phyloP scores from a whole-genome alignment of 2,329 filamentous ascomycete genomes.

The Rutstroemia sp. region DNA sequence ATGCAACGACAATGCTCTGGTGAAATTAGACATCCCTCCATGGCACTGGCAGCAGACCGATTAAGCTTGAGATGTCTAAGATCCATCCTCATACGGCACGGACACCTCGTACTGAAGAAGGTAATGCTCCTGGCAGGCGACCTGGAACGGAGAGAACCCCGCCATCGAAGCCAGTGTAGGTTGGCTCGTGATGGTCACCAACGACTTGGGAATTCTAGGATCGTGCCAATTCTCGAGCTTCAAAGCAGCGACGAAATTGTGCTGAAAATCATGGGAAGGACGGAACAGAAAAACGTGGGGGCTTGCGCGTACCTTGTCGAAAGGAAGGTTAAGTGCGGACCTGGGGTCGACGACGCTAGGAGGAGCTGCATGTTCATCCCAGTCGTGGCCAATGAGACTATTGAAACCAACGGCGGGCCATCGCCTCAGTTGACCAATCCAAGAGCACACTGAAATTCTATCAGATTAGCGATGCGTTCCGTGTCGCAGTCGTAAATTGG shows the following conservation, averaged over 20 bases:
- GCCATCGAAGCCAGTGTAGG: not conserved
- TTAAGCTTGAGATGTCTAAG: constrained; percentile 2
- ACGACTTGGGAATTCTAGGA: not conserved
- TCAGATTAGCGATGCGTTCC: constrained; percentile 22
- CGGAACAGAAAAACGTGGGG: not conserved
- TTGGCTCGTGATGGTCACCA: not conserved
- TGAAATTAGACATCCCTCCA: not conserved
- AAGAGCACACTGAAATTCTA: not conserved
- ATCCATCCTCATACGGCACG: not conserved
- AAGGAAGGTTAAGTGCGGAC: not conserved
- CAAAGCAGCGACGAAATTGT: not conserved
- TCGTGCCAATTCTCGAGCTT: not conserved
- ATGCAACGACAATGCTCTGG: not conserved
- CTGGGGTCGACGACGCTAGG: not conserved
- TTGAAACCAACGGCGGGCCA: not conserved
- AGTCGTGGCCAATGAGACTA: not conserved
- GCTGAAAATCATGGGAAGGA: not conserved
- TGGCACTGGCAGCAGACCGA: not conserved
- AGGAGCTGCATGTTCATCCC: not conserved
- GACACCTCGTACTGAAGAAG: not conserved
- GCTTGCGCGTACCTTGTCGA: not conserved
- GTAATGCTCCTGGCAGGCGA: not conserved
- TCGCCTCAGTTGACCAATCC: not conserved
- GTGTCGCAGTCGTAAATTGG: constrained; percentile 21
- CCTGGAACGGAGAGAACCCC: not conserved